phyloP scores from a whole-genome alignment of 108 stramenopile genomes.

The Pseudonitzschia pungens region DNA sequence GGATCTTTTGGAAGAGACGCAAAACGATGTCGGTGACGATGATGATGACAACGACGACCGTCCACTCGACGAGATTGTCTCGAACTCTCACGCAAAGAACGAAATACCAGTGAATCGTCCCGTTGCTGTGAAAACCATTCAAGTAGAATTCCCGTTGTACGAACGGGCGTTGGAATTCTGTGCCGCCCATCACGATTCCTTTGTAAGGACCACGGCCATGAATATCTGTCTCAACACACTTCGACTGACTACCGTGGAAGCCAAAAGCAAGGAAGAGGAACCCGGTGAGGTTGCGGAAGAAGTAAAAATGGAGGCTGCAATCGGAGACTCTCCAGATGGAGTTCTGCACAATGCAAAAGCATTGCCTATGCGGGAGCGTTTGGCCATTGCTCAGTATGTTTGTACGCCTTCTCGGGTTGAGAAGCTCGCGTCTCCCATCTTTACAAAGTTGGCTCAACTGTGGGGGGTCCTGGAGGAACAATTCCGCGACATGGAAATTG shows the following conservation, averaged over 20 bases:
- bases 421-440: constrained; percentile 70
- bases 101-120: constrained; percentile 17
- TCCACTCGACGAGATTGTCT: constrained; percentile 38
- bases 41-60: constrained; percentile 26
- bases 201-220: constrained; percentile 86
- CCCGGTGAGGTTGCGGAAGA: constrained; percentile 12
- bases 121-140: constrained; percentile 24
- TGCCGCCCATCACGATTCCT: constrained; percentile 76
- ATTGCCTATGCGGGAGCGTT: constrained; percentile 73
- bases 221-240: constrained; percentile 88
- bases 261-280: constrained; percentile 25
- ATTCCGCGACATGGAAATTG: constrained; percentile 58
- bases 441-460: constrained; percentile 65
- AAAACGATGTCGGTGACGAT: not conserved
- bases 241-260: constrained; percentile 61
- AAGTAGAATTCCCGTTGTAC: constrained; percentile 82
- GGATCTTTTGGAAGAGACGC: constrained; percentile 24
- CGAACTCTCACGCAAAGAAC: not conserved
- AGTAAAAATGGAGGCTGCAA: constrained; percentile 18
- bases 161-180: constrained; percentile 86
- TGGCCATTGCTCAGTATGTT: constrained; percentile 79
- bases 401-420: constrained; percentile 77
- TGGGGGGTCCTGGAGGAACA: constrained; percentile 79
- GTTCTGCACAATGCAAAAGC: constrained; percentile 61
- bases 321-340: constrained; percentile 56